Evolutionary conservation across 2,329 filamentous ascomycete genomes (phyloP), one percentile per base, ranked within the genome.

Genomic region (Apiospora malaysiana): DNA sequence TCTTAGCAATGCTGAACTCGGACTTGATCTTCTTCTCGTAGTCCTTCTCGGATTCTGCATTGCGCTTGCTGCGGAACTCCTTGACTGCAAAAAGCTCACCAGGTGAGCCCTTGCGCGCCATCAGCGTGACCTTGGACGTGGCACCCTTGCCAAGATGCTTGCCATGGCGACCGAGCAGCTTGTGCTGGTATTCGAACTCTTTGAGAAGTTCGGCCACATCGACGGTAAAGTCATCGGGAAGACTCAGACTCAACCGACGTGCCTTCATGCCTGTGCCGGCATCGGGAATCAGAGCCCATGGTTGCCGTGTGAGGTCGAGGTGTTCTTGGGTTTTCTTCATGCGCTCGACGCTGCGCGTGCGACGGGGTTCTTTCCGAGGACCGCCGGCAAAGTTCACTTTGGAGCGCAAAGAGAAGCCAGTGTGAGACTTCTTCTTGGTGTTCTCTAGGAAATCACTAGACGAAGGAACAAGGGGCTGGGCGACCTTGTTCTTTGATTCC

Each of bases 21-120:
- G 93, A 95, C 81, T 95, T 97, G 84, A 97, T 93, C 85, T 97
- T 96, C 82, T 94, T 92, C 74, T 93, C 89, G 80, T 97, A 97
- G 68, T 96, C 93, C 42, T 90, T 87, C 73, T 89, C 85, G 12
- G 88, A 90, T 79, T 97, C 94, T 6, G 25, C 51, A 37, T 51
- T 87, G 86, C 45, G 87, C 80, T 93, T 92, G 74, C 89, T 88
- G 14, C 94, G 90, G 80, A 97, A 97, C 77, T 96, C 93, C 83
- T 97, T 97, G 75, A 97, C 94, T 0, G 94, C 94, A 75, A 92
- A 95, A 9, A 94, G 82, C 77, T 94, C 91, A 49, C 85, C 85
- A 6, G 86, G 83, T 71, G 83, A 87, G 43, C 90, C 91, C 79
- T 92, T 94, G 73, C 91, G 88, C 71, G 86, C 86, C 93, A 97